phyloP scores from a whole-genome alignment of 2,329 filamentous ascomycete species.

The Diaporthe amygdali region DNA sequence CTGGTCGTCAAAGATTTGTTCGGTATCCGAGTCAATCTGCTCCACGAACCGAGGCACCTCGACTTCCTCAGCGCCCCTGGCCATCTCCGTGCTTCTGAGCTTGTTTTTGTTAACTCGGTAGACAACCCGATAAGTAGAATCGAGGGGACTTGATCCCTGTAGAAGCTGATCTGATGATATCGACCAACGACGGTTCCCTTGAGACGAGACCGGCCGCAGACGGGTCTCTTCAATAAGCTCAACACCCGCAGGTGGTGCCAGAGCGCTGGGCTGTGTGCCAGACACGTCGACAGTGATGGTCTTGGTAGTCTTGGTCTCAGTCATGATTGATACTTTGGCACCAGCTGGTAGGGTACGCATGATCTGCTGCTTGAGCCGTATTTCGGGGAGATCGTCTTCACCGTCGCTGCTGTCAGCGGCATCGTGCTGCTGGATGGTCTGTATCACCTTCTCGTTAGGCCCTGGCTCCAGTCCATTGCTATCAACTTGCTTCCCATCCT shows the following conservation, averaged over 20 bases:
- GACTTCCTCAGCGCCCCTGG: constrained; percentile 31
- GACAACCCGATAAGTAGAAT: constrained; percentile 58
- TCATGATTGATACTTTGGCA: constrained; percentile 65
- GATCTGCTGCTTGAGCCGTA: constrained; percentile 58
- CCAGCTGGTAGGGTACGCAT: constrained; percentile 58
- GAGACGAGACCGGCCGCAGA: constrained; percentile 40
- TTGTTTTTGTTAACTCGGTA: constrained; percentile 63
- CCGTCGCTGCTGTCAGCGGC: constrained; percentile 35
- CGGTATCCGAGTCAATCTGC: constrained; percentile 33
- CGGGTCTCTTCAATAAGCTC: constrained; percentile 60
- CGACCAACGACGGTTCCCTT: constrained; percentile 19
- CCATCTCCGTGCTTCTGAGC: constrained; percentile 44
- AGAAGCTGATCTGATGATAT: constrained; percentile 25
- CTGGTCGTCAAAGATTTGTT: constrained; percentile 34
- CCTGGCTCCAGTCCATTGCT: constrained; percentile 30
- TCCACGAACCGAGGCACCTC: constrained; percentile 26
- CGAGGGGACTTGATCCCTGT: constrained; percentile 22
- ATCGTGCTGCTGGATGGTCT: constrained; percentile 42
- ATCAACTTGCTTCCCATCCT: constrained; percentile 29
- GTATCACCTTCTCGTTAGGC: constrained; percentile 34
- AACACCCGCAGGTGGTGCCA: constrained; percentile 62
- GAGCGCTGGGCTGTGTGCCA: constrained; percentile 53
- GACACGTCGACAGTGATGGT: constrained; percentile 69
- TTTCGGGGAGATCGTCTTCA: constrained; percentile 51
- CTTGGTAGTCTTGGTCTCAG: constrained; percentile 63